Base-by-base conservation (phyloP, 2,329 filamentous ascomycete genomes). In the Fusarium sp. region DNA sequence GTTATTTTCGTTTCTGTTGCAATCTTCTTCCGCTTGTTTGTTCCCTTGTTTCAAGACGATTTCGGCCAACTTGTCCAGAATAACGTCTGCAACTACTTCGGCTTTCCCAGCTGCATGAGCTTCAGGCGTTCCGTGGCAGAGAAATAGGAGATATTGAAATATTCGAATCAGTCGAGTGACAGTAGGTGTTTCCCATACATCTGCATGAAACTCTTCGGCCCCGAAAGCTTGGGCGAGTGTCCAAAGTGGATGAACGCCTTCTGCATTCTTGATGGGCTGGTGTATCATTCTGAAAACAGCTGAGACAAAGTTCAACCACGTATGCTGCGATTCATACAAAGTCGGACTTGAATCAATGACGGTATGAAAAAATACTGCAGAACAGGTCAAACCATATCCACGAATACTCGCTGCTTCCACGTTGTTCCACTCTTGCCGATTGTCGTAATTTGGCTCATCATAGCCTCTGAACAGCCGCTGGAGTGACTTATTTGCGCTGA, bases 231-330 rank as follows among this genome's bases (percentile, higher is more conserved):
- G 33, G 1, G 37, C 5, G 2, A 69, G 56, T 9, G 37, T 15
- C 19, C 54, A 21, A 18, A 69, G 16, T 7, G 56, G 63, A 19
- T 69, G 63, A 1, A 5, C 1, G 11, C 19, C 21, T 6, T 9
- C 5, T 4, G 19, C 19, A 1, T 33, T 5, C 16, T 16, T 3
- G 18, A 15, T 2, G 12, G 21, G 0, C 0, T 1, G 38, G 2
- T 25, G 28, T 32, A 40, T 18, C 37, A 62, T 40, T 2, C 32
- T 18, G n/a, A 62, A 33, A 1, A 69, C 3, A 21, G 49, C 60
- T 5, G 8, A 23, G 3, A 50, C 19, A 18, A 56, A 67, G 2
- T 7, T 10, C 10, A 30, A 3, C 42, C 47, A 61, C 9, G 18
- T 4, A 21, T 56, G 21, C 4, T 11, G 6, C 18, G 47, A 18